These are phyloP conservation scores for Candida freyschussii DNA, from an alignment of 1,139 yeast species.

Conservation along the genomic window DNA sequence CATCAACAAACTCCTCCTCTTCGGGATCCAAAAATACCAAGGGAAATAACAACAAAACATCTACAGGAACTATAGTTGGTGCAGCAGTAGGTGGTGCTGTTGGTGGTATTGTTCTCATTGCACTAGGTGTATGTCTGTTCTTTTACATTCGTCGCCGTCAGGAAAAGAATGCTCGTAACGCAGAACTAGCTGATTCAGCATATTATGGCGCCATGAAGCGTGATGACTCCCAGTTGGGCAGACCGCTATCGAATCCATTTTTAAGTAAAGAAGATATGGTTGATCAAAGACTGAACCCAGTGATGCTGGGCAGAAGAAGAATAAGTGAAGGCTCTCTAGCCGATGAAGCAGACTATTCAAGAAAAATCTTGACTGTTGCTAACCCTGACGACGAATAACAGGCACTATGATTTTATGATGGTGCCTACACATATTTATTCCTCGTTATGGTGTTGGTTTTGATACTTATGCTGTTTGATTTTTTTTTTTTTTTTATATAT, in stretches of 20 bases:
- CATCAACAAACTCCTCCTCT: conserved; percentile 7
- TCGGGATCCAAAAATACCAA: conserved; percentile 1
- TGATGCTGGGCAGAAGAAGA: conserved; percentile 38
- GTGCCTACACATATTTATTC: no score
- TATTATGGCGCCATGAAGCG: conserved; percentile 25
- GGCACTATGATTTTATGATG: no score
- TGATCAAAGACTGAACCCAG: conserved; percentile 62
- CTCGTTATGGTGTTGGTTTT: no score
- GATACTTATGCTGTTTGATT: no score
- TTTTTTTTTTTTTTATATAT: no score
- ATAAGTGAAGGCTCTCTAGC: conserved; percentile 50
- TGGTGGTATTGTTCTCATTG: conserved; percentile 24
- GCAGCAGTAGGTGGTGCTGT: conserved; percentile 29
- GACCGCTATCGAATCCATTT: conserved; percentile 26
- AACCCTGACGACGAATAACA: conserved; percentile 38
- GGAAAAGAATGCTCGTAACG: conserved; percentile 15
- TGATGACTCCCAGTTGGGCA: conserved; percentile 17
- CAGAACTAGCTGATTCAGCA: conserved; percentile 25
- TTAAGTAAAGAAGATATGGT: conserved; percentile 36
- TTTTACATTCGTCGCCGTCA: conserved; percentile 22
- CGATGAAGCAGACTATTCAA: conserved; percentile 64
- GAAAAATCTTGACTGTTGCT: conserved; percentile 57
- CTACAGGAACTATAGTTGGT: conserved; percentile 20
- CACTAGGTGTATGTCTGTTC: conserved; percentile 15
- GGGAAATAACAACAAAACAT: conserved; percentile 1